Evolutionary conservation across 2,329 filamentous ascomycete genomes (phyloP), one percentile per base, ranked within the genome.

Genomic region (Sporothrix curviconia): DNA sequence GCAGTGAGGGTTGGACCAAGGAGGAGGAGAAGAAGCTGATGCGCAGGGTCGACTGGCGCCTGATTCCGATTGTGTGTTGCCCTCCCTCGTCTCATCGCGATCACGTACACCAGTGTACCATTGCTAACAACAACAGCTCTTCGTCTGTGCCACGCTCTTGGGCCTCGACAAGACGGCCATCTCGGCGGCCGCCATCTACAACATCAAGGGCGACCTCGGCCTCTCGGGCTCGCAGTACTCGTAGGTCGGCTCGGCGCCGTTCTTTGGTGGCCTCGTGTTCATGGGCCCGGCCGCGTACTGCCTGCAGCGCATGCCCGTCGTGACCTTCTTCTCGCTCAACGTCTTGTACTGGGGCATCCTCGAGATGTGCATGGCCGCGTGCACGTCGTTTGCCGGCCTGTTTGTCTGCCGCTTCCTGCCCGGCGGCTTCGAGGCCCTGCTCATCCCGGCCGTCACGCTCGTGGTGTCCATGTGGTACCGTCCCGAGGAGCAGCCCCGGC

Each of bases 201-300:
- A 62, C 43, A 59, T 67, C 54, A 63, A 65, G 37, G 42, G 52
- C 1, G 65, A 65, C 50, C 39, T 63, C 22, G 44, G 63, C 39
- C 60, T 64, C 4, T 61, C 60, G 3, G 66, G 66, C 8, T 59
- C 63, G 15, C 59, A 69, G 51, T 69, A 66, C 58, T 65, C 64
- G 1, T 67, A 63, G 65, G 55, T 62, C 25, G 64, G 65, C 17
- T 61, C 61, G 4, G 62, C 63, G 15, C 62, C 63, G 24, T 65
- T 62, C 59, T 65, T 66, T 28, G 61, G 63, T 22, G 63, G 64
- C 14, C 59, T 65, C 6, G 43, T 61, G 11, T 64, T 65, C 54
- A 64, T 66, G 64, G 57, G 55, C 11, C 65, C 64, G 32, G 55
- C 64, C 0, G 59, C 63, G 0, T 67, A 64, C 59, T 60, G 52